Percentiles rank a stretch among this genome's conserved stretches.
Evolutionary conservation across 2,329 filamentous ascomycete species (phyloP).

Genomic region (Aspergillus sp.): DNA sequence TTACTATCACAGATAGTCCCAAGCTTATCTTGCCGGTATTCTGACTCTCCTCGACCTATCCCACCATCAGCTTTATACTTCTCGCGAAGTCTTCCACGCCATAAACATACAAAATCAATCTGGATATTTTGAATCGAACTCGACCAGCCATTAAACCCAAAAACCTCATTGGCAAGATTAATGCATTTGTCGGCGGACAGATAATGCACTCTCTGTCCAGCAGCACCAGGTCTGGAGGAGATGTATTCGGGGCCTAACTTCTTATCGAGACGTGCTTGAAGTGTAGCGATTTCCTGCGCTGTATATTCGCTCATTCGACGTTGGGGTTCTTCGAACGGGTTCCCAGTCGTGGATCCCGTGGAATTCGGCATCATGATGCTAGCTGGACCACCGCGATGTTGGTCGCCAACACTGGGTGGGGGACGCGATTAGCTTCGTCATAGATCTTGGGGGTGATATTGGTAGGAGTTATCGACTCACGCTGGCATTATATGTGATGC

Average conservation of each 20-base stretch:
- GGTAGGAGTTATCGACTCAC: constrained; percentile 26
- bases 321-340: constrained; percentile 74
- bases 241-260: constrained; percentile 96
- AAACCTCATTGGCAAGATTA: constrained; percentile 87
- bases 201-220: constrained; percentile 85
- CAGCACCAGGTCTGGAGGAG: constrained; percentile 76
- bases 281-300: constrained; percentile 80
- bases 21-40: constrained; percentile 74
- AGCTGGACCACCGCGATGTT: constrained; percentile 49
- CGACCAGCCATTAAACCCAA: constrained; percentile 97
- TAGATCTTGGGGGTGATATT: not conserved
- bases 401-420: constrained; percentile 60
- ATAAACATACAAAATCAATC: constrained; percentile 70
- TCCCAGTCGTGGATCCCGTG: constrained; percentile 42
- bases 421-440: constrained; percentile 16
- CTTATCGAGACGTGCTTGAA: constrained; percentile 82
- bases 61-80: not conserved
- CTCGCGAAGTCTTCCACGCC: not conserved
- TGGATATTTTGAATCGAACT: constrained; percentile 92
- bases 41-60: constrained; percentile 70
- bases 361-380: constrained; percentile 39
- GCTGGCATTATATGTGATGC: constrained; percentile 39
- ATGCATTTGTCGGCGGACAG: constrained; percentile 96
- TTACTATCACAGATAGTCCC: constrained; percentile 83
- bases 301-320: constrained; percentile 74